Percentiles rank a stretch among this genome's conserved stretches.
phyloP scores from a whole-genome alignment of 2,329 filamentous ascomycete genomes.

The Aspergillus neoniger region DNA sequence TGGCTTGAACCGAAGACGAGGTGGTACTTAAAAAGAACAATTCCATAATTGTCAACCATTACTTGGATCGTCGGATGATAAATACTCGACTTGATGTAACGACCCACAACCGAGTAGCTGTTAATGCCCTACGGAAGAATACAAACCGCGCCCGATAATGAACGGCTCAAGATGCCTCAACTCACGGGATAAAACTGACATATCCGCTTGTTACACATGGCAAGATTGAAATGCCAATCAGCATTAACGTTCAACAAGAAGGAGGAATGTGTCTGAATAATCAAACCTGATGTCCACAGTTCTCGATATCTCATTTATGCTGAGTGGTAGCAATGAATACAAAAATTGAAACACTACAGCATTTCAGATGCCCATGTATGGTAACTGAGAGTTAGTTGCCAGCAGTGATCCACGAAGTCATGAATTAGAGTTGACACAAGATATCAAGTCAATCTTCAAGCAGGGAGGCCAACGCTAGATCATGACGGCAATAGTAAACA shows the following conservation, averaged over 20 bases:
- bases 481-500: neutral
- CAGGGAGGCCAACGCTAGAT: neutral
- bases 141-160: neutral
- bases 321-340: neutral
- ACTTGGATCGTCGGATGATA: neutral
- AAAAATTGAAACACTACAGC: neutral
- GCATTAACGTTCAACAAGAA: neutral
- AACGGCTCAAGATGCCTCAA: neutral
- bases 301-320: neutral
- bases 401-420: neutral
- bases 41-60: neutral
- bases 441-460: neutral
- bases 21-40: neutral
- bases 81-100: neutral
- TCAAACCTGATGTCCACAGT: too few species aligned
- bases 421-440: neutral
- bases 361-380: neutral
- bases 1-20: neutral
- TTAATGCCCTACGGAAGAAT: neutral
- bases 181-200: neutral
- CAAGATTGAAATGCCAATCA: neutral
- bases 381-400: neutral
- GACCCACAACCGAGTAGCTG: neutral
- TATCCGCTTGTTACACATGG: neutral
- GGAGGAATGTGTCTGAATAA: neutral